Conservation (phyloP, 257 asterid genomes). For the Solanum gandarillasii region DNA sequence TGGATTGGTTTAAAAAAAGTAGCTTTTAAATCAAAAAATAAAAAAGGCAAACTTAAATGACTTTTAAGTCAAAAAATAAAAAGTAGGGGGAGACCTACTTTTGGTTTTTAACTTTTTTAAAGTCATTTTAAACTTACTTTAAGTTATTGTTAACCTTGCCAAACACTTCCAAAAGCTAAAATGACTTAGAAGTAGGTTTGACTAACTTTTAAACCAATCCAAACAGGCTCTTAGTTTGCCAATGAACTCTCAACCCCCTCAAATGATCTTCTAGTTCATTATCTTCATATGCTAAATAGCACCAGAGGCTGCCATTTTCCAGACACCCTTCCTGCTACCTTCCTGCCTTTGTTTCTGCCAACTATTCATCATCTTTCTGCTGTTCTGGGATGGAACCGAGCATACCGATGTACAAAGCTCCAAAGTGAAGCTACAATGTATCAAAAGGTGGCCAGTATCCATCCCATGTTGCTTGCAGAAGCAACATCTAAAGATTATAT, state of each 20-base stretch:
- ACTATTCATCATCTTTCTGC: background rate
- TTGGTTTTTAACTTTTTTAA: too few species aligned
- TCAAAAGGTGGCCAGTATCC: background rate
- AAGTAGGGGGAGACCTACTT: too few species aligned
- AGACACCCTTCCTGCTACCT: background rate
- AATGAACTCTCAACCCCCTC: background rate
- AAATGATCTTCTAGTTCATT: background rate
- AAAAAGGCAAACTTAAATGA: too few species aligned
- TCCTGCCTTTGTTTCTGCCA: background rate
- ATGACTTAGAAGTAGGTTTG: too few species aligned
- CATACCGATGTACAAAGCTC: background rate
- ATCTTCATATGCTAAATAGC: background rate
- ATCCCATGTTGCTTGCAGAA: background rate
- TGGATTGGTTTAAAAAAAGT: too few species aligned
- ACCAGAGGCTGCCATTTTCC: background rate
- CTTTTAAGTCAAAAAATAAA: too few species aligned
- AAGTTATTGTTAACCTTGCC: too few species aligned
- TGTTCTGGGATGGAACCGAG: background rate
- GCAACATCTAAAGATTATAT: background rate
- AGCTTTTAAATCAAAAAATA: too few species aligned
- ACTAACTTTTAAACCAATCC: too few species aligned
- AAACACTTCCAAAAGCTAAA: too few species aligned
- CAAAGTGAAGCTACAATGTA: background rate
- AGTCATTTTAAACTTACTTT: too few species aligned
- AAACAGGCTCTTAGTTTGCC: background rate